These are phyloP conservation scores for Linanthus parryae DNA, from an alignment of 148 eudicot genomes.

Conservation along the genomic window DNA sequence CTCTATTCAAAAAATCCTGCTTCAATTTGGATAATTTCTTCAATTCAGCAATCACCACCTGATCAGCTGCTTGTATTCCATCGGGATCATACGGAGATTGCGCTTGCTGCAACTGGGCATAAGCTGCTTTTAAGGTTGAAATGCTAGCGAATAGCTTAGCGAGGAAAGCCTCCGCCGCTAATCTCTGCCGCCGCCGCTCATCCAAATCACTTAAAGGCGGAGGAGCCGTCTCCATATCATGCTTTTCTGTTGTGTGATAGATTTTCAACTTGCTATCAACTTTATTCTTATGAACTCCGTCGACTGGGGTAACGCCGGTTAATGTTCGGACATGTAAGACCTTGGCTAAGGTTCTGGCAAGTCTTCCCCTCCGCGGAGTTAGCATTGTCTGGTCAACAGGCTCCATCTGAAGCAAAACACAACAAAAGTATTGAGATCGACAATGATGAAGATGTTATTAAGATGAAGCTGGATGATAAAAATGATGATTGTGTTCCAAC, in stretches of 20 bases:
- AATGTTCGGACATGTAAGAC: slow-evolving; percentile 52
- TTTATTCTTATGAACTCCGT: slow-evolving; percentile 41
- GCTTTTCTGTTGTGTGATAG: too few relatives aligned
- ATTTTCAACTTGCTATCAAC: too few relatives aligned
- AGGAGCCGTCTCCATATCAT: too few relatives aligned
- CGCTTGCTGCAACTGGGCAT: slow-evolving; percentile 71
- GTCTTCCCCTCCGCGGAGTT: slow-evolving; percentile 59
- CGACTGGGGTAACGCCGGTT: slow-evolving; percentile 44
- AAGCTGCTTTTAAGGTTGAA: slow-evolving; percentile 77
- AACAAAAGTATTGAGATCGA: not conserved
- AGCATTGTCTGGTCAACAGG: slow-evolving; percentile 30
- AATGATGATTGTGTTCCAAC: slow-evolving; percentile 15
- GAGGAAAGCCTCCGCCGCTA: slow-evolving; percentile 55
- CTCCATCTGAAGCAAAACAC: slow-evolving; percentile 51
- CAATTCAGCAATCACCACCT: slow-evolving; percentile 56
- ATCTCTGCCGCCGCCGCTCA: slow-evolving; percentile 31
- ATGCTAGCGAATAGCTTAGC: slow-evolving; percentile 71
- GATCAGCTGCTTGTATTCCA: slow-evolving; percentile 72
- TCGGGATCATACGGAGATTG: slow-evolving; percentile 83
- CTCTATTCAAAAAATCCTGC: slow-evolving; percentile 62
- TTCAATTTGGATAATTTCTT: slow-evolving; percentile 66
- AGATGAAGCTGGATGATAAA: too few relatives aligned
- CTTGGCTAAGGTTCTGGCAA: slow-evolving; percentile 68
- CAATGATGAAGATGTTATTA: not conserved
- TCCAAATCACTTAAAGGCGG: slow-evolving; percentile 23